phyloP scores from a whole-genome alignment of 306 rosid genomes.

The Castanea crenata region DNA sequence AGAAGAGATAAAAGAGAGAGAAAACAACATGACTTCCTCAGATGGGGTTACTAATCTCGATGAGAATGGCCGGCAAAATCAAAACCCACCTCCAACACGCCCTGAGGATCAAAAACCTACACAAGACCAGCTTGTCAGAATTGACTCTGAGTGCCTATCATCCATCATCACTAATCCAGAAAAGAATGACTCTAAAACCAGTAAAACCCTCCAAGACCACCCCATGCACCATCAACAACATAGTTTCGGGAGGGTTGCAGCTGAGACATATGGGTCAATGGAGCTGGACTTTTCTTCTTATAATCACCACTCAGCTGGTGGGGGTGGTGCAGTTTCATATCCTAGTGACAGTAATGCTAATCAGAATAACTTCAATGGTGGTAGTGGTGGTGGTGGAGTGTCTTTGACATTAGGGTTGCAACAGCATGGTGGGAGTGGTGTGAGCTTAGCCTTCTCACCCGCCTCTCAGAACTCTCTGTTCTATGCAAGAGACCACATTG shows the following conservation, averaged over 20 bases:
- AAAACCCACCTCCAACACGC: constrained; percentile 15
- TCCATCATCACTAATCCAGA: constrained; percentile 54
- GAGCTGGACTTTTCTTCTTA: constrained; percentile 75
- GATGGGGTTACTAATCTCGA: constrained; percentile 41
- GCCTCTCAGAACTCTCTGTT: constrained; percentile 57
- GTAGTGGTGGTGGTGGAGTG: constrained; percentile 55
- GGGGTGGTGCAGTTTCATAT: constrained; percentile 24
- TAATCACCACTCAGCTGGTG: constrained; percentile 26
- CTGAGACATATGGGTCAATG: constrained; percentile 50
- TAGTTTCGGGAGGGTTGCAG: constrained; percentile 32
- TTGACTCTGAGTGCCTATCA: constrained; percentile 65
- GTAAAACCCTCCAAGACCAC: constrained; percentile 28
- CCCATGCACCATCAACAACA: constrained; percentile 30
- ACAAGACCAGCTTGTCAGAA: constrained; percentile 44
- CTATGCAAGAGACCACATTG: constrained; percentile 66
- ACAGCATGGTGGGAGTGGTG: constrained; percentile 69
- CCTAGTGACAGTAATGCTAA: constrained; percentile 14
- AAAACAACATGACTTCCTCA: constrained; percentile 40
- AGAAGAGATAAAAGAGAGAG: constrained; percentile 74
- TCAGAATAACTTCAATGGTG: constrained; percentile 28
- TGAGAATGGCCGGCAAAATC: constrained; percentile 10
- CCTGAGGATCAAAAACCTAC: constrained; percentile 54
- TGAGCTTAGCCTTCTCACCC: constrained; percentile 60
- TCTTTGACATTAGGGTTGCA: constrained; percentile 88
- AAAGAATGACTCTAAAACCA: constrained; percentile 34